A percentile compares a stretch with the other conserved stretches of the same genome.
Conservation (phyloP, 2,329 filamentous ascomycete genomes). For the Fusarium poae region DNA sequence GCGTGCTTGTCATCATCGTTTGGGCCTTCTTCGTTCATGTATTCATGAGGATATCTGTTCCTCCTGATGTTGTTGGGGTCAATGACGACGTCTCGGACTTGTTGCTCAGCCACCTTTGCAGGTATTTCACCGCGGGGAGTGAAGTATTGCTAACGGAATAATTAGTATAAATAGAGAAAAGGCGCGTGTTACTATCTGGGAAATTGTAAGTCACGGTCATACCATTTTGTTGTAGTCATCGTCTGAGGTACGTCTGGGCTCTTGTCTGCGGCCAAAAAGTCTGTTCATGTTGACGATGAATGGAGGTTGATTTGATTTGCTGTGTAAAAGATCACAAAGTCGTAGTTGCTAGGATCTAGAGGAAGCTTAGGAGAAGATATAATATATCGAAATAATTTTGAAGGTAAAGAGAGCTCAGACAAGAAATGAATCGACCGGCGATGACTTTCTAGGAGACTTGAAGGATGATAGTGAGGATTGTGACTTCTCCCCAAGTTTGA, state of each 20-base stretch:
- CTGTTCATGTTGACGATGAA: background rate
- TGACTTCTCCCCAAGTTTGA: background rate
- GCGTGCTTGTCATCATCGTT: accelerated
- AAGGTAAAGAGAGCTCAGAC: background rate
- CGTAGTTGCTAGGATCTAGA: too few relatives aligned
- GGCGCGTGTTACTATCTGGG: background rate
- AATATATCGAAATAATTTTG: background rate
- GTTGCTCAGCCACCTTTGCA: background rate
- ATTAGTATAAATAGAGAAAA: background rate
- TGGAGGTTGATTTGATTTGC: too few relatives aligned
- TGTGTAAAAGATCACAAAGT: too few relatives aligned
- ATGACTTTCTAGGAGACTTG: background rate
- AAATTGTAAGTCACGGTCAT: background rate
- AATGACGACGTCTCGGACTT: background rate
- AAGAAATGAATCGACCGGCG: background rate
- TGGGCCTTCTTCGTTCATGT: background rate
- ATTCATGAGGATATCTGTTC: background rate
- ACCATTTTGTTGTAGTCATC: constrained; percentile 17
- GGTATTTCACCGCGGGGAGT: constrained; percentile 2
- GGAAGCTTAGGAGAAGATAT: background rate
- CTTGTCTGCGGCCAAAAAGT: background rate
- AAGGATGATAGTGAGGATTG: background rate
- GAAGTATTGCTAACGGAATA: constrained; percentile 8
- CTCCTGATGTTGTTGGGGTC: background rate
- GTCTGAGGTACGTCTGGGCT: constrained; percentile 20